Evolutionary conservation across 1,284 basidiomycete species (phyloP).

Genomic region (Trichosporon sp.): DNA sequence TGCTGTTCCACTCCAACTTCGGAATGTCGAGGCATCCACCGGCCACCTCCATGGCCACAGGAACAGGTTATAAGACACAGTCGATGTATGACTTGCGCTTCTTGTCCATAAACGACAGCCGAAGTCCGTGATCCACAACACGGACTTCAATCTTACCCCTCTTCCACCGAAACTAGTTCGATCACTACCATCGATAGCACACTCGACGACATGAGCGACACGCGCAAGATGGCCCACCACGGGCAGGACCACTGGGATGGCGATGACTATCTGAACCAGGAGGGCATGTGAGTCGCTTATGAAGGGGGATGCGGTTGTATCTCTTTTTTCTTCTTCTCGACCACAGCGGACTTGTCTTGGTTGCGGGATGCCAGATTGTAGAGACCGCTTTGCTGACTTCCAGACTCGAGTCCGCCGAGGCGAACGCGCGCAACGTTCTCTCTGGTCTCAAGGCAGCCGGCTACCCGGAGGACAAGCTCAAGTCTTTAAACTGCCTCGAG

Average conservation of each 20-base stretch:
- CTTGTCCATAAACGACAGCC: too few relatives aligned
- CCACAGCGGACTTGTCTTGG: too few relatives aligned
- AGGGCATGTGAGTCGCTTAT: slow-evolving; percentile 29
- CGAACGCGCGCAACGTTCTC: slow-evolving; percentile 21
- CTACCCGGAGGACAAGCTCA: slow-evolving; percentile 8
- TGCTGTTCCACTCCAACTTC: too few relatives aligned
- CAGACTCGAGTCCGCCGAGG: slow-evolving; percentile 26
- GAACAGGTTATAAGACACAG: too few relatives aligned
- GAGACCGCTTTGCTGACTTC: background rate
- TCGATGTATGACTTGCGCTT: too few relatives aligned
- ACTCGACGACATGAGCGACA: slow-evolving; percentile 7
- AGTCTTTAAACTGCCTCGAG: slow-evolving; percentile 25
- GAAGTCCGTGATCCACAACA: too few relatives aligned
- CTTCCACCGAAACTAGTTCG: too few relatives aligned
- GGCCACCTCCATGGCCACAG: too few relatives aligned
- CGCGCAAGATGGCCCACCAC: background rate
- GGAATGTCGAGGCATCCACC: too few relatives aligned
- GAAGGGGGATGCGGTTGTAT: too few relatives aligned
- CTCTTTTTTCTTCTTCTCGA: too few relatives aligned
- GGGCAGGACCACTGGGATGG: slow-evolving; percentile 32
- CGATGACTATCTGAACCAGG: slow-evolving; percentile 27
- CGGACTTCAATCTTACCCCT: too few relatives aligned
- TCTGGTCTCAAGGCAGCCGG: slow-evolving; percentile 20
- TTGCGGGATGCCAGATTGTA: background rate
- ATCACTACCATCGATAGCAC: slow-evolving; percentile 7